Evolutionary conservation across 108 stramenopile species (phyloP).

Genomic region (Chaetoceros tenuissimus): DNA sequence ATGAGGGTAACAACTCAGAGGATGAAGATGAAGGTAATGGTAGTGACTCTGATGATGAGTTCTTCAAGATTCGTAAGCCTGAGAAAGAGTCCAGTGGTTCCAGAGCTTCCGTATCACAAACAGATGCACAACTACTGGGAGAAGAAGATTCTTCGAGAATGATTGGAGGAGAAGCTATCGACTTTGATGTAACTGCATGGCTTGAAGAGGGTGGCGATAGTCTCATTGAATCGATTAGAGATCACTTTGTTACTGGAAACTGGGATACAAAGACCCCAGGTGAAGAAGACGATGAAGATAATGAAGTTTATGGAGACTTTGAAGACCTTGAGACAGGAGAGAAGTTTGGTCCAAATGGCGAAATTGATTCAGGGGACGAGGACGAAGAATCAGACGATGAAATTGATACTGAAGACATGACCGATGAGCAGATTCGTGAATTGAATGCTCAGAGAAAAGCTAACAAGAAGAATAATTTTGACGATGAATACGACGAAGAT

Average conservation of each 20-base stretch:
- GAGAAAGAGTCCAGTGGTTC: not conserved
- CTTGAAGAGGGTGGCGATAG: constrained; percentile 69
- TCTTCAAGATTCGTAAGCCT: constrained; percentile 37
- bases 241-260: constrained; percentile 95
- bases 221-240: constrained; percentile 64
- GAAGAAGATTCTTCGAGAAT: constrained; percentile 7
- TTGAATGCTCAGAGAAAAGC: constrained; percentile 78
- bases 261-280: constrained; percentile 53
- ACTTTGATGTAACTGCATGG: constrained; percentile 51
- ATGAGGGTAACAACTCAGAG: constrained; percentile 22
- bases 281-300: constrained; percentile 30
- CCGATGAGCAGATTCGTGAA: constrained; percentile 77
- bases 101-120: constrained; percentile 2
- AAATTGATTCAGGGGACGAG: constrained; percentile 40
- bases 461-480: constrained; percentile 63
- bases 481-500: constrained; percentile 79
- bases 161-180: constrained; percentile 11
- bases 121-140: constrained; percentile 8
- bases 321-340: constrained; percentile 92
- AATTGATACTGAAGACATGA: constrained; percentile 50
- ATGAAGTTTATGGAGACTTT: constrained; percentile 79
- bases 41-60: constrained; percentile 34
- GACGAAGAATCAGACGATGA: constrained; percentile 17
- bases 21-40: constrained; percentile 47
- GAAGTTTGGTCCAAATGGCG: constrained; percentile 54